These are phyloP conservation scores for Limonium bicolor DNA, from an alignment of 148 eudicot genomes.

Conservation along the genomic window DNA sequence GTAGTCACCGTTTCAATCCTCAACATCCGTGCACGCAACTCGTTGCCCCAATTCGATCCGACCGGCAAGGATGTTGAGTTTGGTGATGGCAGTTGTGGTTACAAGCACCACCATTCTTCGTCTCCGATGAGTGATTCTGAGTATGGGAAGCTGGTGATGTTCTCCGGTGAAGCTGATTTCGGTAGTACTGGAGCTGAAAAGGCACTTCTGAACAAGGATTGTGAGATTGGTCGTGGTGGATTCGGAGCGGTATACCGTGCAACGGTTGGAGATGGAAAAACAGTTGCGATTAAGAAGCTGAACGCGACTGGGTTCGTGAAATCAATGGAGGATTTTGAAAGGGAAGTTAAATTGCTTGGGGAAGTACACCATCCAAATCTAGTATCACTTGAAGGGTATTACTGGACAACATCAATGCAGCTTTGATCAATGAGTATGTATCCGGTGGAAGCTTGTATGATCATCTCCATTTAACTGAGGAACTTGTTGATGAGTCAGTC, in stretches of 20 bases:
- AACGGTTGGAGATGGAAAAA: slow-evolving; percentile 46
- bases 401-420: slow-evolving; percentile 67
- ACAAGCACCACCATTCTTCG: too few relatives aligned
- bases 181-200: slow-evolving; percentile 50
- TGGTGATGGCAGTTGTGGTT: too few relatives aligned
- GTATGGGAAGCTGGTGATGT: slow-evolving; percentile 92
- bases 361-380: slow-evolving; percentile 50
- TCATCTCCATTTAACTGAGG: slow-evolving; percentile 62
- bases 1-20: slow-evolving; percentile 59
- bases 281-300: slow-evolving; percentile 81
- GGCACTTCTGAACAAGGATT: slow-evolving; percentile 55
- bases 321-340: slow-evolving; percentile 72
- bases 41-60: slow-evolving; percentile 24
- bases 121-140: slow-evolving; percentile 52
- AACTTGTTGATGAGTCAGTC: slow-evolving; percentile 22
- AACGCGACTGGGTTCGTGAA: slow-evolving; percentile 53
- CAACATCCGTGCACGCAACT: slow-evolving; percentile 48
- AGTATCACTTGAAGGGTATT: slow-evolving; percentile 64
- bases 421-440: slow-evolving; percentile 58
- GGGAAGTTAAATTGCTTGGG: slow-evolving; percentile 51
- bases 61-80: too few relatives aligned
- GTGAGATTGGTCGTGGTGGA: slow-evolving; percentile 79
- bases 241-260: slow-evolving; percentile 71
- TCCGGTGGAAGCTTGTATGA: slow-evolving; percentile 49
- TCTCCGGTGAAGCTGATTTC: slow-evolving; percentile 66